These are phyloP conservation scores for Lactarius psammicola DNA, from an alignment of 768 basidiomycete genomes.

Conservation along the genomic window DNA sequence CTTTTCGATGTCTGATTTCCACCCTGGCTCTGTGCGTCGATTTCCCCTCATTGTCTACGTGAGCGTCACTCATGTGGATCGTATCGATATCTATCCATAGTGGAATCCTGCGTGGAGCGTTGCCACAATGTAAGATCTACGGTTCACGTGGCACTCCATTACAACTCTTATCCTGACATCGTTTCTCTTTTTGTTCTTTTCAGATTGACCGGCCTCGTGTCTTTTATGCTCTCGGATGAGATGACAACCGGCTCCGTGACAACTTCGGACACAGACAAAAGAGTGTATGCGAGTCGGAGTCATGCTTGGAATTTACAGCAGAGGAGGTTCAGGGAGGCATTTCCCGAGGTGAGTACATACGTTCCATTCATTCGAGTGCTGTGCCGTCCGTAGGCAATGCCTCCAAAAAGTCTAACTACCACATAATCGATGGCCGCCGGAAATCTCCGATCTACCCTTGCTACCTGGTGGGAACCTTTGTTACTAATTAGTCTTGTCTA, in stretches of 20 bases:
- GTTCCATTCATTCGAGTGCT: background rate
- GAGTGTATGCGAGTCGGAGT: slow-evolving; percentile 68
- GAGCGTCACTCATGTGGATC: slow-evolving; percentile 5
- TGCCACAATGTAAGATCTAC: slow-evolving; percentile 75
- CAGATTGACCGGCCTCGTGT: slow-evolving; percentile 88
- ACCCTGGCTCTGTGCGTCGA: slow-evolving; percentile 75
- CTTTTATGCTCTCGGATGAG: slow-evolving; percentile 94
- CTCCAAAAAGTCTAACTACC: background rate
- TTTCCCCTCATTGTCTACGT: background rate
- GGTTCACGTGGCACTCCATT: slow-evolving; percentile 8
- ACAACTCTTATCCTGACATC: slow-evolving; percentile 15
- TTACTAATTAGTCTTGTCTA: slow-evolving; percentile 28
- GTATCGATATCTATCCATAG: slow-evolving; percentile 38
- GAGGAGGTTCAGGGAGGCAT: slow-evolving; percentile 80
- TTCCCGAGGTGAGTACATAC: slow-evolving; percentile 70
- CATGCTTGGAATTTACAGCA: slow-evolving; percentile 85
- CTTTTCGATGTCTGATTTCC: slow-evolving; percentile 97
- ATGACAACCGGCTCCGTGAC: slow-evolving; percentile 95
- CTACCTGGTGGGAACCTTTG: background rate
- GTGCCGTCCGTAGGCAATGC: slow-evolving; percentile 8
- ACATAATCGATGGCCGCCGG: slow-evolving; percentile 10
- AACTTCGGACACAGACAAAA: slow-evolving; percentile 76
- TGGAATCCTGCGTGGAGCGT: slow-evolving; percentile 98
- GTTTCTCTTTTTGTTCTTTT: slow-evolving; percentile 22
- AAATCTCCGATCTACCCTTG: slow-evolving; percentile 2